Conservation (phyloP, 192 early-diverging fungal genomes). For the Podila verticillata region DNA sequence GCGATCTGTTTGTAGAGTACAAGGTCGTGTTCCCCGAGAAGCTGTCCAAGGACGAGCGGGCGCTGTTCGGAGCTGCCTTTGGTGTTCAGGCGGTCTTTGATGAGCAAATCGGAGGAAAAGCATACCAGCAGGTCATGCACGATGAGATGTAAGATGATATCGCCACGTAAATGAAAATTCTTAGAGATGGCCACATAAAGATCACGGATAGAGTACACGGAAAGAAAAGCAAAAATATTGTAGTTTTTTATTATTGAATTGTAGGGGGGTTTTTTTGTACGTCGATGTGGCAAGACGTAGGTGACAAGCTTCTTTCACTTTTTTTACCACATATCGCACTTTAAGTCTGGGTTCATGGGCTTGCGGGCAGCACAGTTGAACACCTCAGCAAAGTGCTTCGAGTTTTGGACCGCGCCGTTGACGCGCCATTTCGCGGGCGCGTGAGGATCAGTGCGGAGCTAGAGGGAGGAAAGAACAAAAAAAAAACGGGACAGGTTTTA, state of each 20-base stretch:
- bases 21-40: slow-evolving; percentile 78
- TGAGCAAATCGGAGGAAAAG: slow-evolving; percentile 10
- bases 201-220: too few species aligned
- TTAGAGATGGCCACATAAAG: too few species aligned
- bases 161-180: too few species aligned
- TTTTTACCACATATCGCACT: slow-evolving; percentile 63
- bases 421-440: slow-evolving; percentile 72
- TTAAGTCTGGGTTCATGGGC: slow-evolving; percentile 73
- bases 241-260: too few species aligned
- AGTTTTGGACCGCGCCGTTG: slow-evolving; percentile 78
- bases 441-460: slow-evolving; percentile 73
- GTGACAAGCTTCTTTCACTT: neutral
- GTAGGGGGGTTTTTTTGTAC: too few species aligned
- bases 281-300: neutral
- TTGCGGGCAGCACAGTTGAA: slow-evolving; percentile 70
- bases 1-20: slow-evolving; percentile 91
- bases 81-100: slow-evolving; percentile 25
- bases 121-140: slow-evolving; percentile 32
- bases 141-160: slow-evolving; percentile 31
- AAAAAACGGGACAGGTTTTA: neutral
- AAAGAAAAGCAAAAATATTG: too few species aligned
- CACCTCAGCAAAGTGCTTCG: slow-evolving; percentile 73
- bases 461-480: neutral
- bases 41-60: slow-evolving; percentile 24
- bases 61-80: slow-evolving; percentile 21